These are phyloP conservation scores for Acanthamoeba castellanii DNA, from an alignment of 208 protist species.

Conservation along the genomic window DNA sequence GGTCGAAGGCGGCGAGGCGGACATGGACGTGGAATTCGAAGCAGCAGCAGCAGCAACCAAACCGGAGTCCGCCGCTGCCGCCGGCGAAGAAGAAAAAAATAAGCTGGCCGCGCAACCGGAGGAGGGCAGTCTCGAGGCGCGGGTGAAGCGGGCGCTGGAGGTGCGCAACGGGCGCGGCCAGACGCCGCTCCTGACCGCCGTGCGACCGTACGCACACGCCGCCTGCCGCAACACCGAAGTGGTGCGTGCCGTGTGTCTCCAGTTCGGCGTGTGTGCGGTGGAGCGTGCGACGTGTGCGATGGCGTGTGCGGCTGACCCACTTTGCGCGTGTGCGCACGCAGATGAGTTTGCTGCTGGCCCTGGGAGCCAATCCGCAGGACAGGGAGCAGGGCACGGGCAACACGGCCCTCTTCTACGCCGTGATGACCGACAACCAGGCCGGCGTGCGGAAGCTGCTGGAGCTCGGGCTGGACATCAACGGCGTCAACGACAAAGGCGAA, in stretches of 20 bases:
- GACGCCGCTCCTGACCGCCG: neutral
- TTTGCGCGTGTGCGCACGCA: too few species aligned
- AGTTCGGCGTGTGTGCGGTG: neutral
- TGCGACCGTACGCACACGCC: neutral
- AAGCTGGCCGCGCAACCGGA: neutral
- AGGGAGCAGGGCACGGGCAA: constrained; percentile 6
- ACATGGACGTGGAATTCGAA: neutral
- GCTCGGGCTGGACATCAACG: neutral
- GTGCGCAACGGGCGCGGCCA: neutral
- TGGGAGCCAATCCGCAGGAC: neutral
- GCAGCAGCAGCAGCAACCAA: too few species aligned
- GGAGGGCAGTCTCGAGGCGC: neutral
- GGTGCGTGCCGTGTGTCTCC: neutral
- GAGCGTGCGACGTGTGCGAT: too few species aligned
- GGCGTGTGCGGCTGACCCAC: too few species aligned
- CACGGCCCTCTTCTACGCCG: constrained; percentile 9
- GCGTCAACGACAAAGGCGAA: neutral
- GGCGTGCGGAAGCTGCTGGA: neutral
- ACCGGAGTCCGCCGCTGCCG: neutral
- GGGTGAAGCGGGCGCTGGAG: neutral
- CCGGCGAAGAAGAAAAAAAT: neutral
- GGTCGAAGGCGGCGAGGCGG: neutral
- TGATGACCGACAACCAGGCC: constrained; percentile 19
- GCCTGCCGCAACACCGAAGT: neutral
- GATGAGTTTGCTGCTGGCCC: neutral